phyloP scores from a whole-genome alignment of 148 eudicot species.

The Silene uniflora region DNA sequence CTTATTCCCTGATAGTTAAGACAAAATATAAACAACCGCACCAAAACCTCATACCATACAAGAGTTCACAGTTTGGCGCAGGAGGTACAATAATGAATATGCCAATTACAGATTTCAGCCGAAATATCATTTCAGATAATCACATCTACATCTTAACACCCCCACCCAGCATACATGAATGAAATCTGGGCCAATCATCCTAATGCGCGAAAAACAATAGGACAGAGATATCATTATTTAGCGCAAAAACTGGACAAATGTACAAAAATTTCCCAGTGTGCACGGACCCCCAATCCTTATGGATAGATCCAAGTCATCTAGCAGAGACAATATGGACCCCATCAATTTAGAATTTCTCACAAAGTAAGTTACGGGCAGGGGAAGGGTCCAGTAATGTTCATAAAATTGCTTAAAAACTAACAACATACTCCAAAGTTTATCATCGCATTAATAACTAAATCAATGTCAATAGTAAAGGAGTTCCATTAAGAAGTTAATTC shows the following conservation, averaged over 20 bases:
- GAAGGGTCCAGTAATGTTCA: background rate
- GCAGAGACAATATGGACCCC: too few species aligned
- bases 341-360: background rate
- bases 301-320: too few species aligned
- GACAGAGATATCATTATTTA: background rate
- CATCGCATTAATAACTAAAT: background rate
- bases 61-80: background rate
- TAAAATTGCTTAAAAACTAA: background rate
- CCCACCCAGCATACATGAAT: background rate
- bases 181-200: too few species aligned
- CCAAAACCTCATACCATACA: background rate
- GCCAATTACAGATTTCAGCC: background rate
- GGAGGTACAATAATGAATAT: background rate
- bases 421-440: conserved; percentile 18
- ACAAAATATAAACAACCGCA: background rate
- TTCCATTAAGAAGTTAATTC: conserved; percentile 1
- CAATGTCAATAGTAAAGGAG: background rate
- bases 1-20: conserved; percentile 51
- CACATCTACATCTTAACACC: background rate
- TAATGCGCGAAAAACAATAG: too few species aligned
- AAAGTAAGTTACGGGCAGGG: background rate
- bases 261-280: too few species aligned
- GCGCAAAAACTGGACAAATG: too few species aligned
- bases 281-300: too few species aligned
- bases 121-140: background rate